A percentile compares a stretch with the other conserved stretches of the same genome.
Evolutionary conservation across 2,329 filamentous ascomycete species (phyloP).

Genomic region (Colletotrichum chrysophilum): DNA sequence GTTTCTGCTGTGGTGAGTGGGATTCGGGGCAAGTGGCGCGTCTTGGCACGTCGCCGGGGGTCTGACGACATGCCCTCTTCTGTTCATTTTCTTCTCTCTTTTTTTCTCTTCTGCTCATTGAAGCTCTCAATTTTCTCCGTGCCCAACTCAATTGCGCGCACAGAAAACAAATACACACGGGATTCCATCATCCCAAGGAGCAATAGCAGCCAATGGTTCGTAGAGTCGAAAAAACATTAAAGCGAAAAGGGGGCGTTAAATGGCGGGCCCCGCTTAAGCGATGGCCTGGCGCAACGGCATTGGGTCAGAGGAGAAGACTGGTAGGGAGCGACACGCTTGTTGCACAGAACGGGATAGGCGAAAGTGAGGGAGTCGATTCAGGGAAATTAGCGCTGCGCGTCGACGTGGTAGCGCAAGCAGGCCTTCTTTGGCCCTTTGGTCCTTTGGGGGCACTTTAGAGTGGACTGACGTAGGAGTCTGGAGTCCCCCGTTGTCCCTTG

Average conservation of each 20-base stretch:
- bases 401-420: not conserved
- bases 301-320: not conserved
- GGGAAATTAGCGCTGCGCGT: conserved; percentile 10
- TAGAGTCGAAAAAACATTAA: not conserved
- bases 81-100: not conserved
- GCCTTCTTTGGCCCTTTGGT: not conserved
- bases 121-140: not conserved
- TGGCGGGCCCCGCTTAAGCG: conserved; percentile 1
- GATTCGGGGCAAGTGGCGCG: not conserved
- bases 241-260: not conserved
- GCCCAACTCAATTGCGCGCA: not conserved
- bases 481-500: not conserved
- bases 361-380: not conserved
- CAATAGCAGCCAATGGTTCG: not conserved
- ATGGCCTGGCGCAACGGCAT: not conserved
- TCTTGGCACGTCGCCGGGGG: conserved; percentile 16
- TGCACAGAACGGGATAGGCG: not conserved
- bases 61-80: conserved; percentile 2
- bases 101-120: not conserved
- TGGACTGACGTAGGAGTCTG: not conserved
- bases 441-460: not conserved
- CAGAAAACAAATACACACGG: not conserved
- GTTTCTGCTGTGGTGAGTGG: not conserved
- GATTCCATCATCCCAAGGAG: not conserved
- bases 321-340: not conserved